Percentiles rank a stretch among this genome's conserved stretches.
Conservation (phyloP, 768 basidiomycete genomes). For the Serpula lacrymans region DNA sequence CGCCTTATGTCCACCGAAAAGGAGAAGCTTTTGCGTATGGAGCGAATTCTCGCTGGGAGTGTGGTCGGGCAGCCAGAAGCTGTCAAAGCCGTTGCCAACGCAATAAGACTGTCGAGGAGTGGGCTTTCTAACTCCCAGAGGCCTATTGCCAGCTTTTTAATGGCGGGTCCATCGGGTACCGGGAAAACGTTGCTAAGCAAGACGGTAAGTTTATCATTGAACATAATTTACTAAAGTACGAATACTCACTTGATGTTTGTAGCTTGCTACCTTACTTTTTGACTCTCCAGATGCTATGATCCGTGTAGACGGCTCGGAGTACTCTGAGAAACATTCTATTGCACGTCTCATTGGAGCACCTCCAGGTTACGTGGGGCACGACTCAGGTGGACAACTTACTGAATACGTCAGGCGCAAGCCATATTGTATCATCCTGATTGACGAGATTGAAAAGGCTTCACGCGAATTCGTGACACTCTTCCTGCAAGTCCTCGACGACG, state of each 20-base stretch:
- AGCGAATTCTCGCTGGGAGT: constrained; percentile 69
- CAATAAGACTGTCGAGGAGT: constrained; percentile 87
- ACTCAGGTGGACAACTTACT: constrained; percentile 86
- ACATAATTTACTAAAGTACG: neutral
- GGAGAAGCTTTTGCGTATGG: constrained; percentile 86
- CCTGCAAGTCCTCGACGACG: constrained; percentile 88
- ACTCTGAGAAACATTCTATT: constrained; percentile 80
- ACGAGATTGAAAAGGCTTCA: constrained; percentile 90
- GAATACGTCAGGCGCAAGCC: constrained; percentile 92
- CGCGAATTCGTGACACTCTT: constrained; percentile 70
- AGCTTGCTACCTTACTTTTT: constrained; percentile 88
- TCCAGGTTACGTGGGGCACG: constrained; percentile 90
- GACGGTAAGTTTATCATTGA: constrained; percentile 51
- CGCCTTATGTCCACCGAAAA: constrained; percentile 84
- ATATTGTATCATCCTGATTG: constrained; percentile 81
- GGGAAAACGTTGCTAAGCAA: constrained; percentile 90
- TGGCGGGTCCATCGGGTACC: constrained; percentile 89
- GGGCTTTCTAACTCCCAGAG: constrained; percentile 87
- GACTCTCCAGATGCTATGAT: constrained; percentile 92
- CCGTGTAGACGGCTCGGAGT: constrained; percentile 89
- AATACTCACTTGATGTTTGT: constrained; percentile 8
- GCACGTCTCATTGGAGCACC: constrained; percentile 69
- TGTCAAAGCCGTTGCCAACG: constrained; percentile 89
- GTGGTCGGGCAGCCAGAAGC: constrained; percentile 93
- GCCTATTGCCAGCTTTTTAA: constrained; percentile 90